phyloP scores from a whole-genome alignment of 2,329 filamentous ascomycete species.

The Cytospora piceicola region DNA sequence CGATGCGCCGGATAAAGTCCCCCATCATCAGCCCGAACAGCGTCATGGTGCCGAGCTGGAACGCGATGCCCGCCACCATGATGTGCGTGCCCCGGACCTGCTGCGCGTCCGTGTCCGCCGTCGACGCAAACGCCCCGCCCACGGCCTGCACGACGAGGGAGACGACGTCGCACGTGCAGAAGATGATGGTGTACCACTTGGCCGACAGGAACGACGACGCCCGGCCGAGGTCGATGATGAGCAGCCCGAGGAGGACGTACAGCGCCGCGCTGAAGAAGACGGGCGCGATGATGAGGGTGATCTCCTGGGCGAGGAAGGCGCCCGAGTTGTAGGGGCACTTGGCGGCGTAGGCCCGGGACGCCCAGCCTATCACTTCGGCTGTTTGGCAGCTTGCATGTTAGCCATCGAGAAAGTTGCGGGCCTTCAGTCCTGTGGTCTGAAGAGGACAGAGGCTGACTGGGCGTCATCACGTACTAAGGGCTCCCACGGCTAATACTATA shows the following conservation, averaged over 20 bases:
- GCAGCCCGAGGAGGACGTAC: constrained; percentile 52
- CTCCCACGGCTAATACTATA: constrained; percentile 34
- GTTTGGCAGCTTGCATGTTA: constrained; percentile 30
- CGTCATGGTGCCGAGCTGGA: constrained; percentile 54
- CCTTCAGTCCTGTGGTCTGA: too few species aligned
- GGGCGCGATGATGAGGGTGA: constrained; percentile 48
- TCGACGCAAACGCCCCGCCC: constrained; percentile 52
- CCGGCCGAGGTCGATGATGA: constrained; percentile 49
- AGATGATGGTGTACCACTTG: constrained; percentile 51
- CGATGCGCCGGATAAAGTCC: constrained; percentile 44
- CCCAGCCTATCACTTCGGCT: constrained; percentile 54
- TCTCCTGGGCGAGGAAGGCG: constrained; percentile 56
- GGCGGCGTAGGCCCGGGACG: constrained; percentile 51
- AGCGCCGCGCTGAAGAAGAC: constrained; percentile 57
- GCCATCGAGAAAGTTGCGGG: constrained; percentile 54
- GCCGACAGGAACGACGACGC: constrained; percentile 48
- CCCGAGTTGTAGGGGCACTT: constrained; percentile 52
- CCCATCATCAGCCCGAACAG: constrained; percentile 47
- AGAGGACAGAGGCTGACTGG: too few species aligned
- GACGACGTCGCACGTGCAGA: constrained; percentile 50
- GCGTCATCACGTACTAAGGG: constrained; percentile 32
- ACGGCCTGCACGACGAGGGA: constrained; percentile 53
- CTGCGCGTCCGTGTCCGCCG: constrained; percentile 41
- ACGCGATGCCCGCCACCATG: constrained; percentile 55
- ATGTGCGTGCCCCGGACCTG: constrained; percentile 45